A percentile compares a stretch with the other conserved stretches of the same genome.
These are phyloP conservation scores for Trichoderma sp. DNA, from an alignment of 2,329 filamentous ascomycete genomes.

Conservation along the genomic window DNA sequence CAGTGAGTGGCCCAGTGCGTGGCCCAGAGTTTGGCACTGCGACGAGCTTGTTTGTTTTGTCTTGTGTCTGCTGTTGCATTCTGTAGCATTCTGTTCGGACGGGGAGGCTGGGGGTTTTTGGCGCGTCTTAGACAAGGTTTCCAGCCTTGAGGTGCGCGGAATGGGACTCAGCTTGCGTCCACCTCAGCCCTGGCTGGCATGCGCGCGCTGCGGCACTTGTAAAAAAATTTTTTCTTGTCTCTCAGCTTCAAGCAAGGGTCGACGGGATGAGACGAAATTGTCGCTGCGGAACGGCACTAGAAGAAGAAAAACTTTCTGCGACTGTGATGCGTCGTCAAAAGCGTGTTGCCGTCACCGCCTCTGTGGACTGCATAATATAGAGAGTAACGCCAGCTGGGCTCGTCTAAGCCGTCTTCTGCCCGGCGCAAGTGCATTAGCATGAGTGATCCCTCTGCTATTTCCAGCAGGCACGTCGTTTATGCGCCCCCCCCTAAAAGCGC, in stretches of 20 bases:
- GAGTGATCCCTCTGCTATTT: conserved; percentile 11
- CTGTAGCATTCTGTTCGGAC: neutral
- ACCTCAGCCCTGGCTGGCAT: neutral
- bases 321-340: neutral
- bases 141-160: neutral
- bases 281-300: neutral
- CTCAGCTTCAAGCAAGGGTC: neutral
- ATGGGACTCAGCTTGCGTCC: neutral
- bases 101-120: neutral
- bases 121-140: conserved; percentile 5
- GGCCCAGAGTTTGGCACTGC: neutral
- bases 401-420: neutral
- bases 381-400: neutral
- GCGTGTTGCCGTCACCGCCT: no score
- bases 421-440: conserved; percentile 14
- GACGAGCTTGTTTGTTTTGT: neutral
- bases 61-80: no score
- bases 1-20: neutral
- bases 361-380: no score
- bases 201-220: neutral
- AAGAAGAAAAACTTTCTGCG: neutral
- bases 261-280: neutral
- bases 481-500: neutral
- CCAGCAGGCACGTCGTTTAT: conserved; percentile 2
- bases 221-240: neutral